These are phyloP conservation scores for Chlorella sp. DNA, from an alignment of 139 green algal genomes.

Conservation along the genomic window DNA sequence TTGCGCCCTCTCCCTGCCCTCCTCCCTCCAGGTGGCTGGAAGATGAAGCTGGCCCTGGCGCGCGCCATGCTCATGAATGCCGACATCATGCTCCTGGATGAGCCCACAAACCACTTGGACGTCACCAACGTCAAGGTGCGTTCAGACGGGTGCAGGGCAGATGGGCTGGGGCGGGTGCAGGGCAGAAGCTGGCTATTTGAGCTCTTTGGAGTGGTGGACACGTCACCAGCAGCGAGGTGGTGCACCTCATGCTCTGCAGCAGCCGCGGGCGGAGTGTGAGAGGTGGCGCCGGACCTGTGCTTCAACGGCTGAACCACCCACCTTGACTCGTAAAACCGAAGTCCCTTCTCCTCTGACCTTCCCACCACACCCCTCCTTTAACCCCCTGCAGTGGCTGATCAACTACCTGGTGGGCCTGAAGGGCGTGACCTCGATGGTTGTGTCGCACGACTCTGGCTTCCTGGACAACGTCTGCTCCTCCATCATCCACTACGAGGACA, in stretches of 20 bases:
- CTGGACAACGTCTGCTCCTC: slow-evolving; percentile 77
- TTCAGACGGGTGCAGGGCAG: too few relatives aligned
- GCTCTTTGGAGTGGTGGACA: too few relatives aligned
- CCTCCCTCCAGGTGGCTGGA: slow-evolving; percentile 66
- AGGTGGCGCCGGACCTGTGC: too few relatives aligned
- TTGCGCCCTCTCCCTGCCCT: not conserved
- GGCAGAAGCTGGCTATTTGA: too few relatives aligned
- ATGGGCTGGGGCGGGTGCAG: too few relatives aligned
- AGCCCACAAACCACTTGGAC: slow-evolving; percentile 94
- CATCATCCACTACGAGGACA: slow-evolving; percentile 84
- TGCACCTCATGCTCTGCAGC: too few relatives aligned
- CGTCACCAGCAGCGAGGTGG: too few relatives aligned
- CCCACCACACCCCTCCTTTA: too few relatives aligned
- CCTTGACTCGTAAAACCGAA: too few relatives aligned
- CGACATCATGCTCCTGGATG: slow-evolving; percentile 94
- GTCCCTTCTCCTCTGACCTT: too few relatives aligned
- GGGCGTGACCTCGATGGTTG: slow-evolving; percentile 73
- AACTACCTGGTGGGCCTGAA: slow-evolving; percentile 72
- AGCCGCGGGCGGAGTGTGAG: too few relatives aligned
- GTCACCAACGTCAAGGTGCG: slow-evolving; percentile 75
- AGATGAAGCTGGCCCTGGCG: slow-evolving; percentile 83
- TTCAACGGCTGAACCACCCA: too few relatives aligned
- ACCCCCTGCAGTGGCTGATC: slow-evolving; percentile 63
- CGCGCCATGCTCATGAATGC: slow-evolving; percentile 77
- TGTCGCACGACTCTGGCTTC: slow-evolving; percentile 82